Evolutionary conservation across 164 flowering plant species (phyloP).

Genomic region (Berberis thunbergii): DNA sequence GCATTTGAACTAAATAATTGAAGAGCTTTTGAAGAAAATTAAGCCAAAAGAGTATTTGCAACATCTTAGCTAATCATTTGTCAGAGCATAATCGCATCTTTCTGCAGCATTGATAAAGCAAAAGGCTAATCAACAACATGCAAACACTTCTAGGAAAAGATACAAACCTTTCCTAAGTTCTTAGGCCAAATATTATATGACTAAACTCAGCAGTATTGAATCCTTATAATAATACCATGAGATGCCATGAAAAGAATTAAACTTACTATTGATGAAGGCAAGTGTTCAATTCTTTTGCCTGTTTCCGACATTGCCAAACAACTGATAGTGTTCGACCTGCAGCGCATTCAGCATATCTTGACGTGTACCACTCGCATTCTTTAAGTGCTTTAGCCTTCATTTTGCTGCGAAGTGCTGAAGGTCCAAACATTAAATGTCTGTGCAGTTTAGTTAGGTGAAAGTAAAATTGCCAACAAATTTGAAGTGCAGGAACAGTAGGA

Average conservation of each 20-base stretch:
- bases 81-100: no score
- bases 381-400: conserved; percentile 92
- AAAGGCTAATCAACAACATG: no score
- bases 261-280: conserved; percentile 91
- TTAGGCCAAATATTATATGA: background rate
- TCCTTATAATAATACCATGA: background rate
- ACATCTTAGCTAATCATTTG: no score
- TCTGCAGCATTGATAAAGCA: no score
- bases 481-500: background rate
- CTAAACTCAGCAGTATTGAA: background rate
- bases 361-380: conserved; percentile 53
- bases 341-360: conserved; percentile 81
- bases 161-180: background rate
- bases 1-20: no score
- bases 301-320: conserved; percentile 74
- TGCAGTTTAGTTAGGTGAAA: background rate
- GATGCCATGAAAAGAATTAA: background rate
- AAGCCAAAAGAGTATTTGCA: no score
- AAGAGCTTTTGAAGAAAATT: no score
- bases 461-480: background rate
- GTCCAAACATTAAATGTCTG: background rate
- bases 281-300: conserved; percentile 66
- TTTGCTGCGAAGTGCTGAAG: conserved; percentile 89
- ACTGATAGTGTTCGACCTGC: conserved; percentile 69
- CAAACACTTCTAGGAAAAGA: no score